phyloP scores from a whole-genome alignment of 495 filamentous ascomycete species.

The Penicillium nucicola region DNA sequence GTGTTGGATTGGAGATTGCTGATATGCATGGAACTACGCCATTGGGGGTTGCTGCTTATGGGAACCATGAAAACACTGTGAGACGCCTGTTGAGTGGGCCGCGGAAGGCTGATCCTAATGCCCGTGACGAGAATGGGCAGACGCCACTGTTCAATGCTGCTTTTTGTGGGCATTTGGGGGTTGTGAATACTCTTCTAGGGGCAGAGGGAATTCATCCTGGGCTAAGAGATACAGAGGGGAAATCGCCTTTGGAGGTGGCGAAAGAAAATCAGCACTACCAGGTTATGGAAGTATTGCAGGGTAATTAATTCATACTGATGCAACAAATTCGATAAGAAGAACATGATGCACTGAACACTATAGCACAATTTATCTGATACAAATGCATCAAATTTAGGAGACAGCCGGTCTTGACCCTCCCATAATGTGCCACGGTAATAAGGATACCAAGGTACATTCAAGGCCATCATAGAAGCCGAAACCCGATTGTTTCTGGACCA shows the following conservation, averaged over 20 bases:
- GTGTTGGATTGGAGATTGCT: slow-evolving; percentile 17
- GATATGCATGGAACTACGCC: slow-evolving; percentile 20
- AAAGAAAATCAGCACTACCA: background rate
- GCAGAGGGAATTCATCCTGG: slow-evolving; percentile 9
- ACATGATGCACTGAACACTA: too few relatives aligned
- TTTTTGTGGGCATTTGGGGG: slow-evolving; percentile 11
- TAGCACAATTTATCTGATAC: too few relatives aligned
- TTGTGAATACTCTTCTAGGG: slow-evolving; percentile 14
- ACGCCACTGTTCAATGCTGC: slow-evolving; percentile 22
- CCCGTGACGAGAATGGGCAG: slow-evolving; percentile 12
- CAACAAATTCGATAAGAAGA: background rate
- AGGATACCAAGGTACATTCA: too few relatives aligned
- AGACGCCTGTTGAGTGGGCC: slow-evolving; percentile 6
- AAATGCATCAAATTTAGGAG: too few relatives aligned
- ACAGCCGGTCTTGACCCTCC: too few relatives aligned
- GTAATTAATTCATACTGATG: background rate
- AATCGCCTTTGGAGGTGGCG: slow-evolving; percentile 7
- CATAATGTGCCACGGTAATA: too few relatives aligned
- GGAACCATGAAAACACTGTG: slow-evolving; percentile 5
- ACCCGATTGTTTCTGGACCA: too few relatives aligned
- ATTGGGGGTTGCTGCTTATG: slow-evolving; percentile 12
- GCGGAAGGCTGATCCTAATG: slow-evolving; percentile 14
- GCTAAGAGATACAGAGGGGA: background rate
- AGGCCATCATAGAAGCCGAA: too few relatives aligned
- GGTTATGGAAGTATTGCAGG: background rate